Evolutionary conservation across 2,329 filamentous ascomycete genomes (phyloP), one percentile per base, ranked within the genome.

Genomic region (Elsinoe necatrix): DNA sequence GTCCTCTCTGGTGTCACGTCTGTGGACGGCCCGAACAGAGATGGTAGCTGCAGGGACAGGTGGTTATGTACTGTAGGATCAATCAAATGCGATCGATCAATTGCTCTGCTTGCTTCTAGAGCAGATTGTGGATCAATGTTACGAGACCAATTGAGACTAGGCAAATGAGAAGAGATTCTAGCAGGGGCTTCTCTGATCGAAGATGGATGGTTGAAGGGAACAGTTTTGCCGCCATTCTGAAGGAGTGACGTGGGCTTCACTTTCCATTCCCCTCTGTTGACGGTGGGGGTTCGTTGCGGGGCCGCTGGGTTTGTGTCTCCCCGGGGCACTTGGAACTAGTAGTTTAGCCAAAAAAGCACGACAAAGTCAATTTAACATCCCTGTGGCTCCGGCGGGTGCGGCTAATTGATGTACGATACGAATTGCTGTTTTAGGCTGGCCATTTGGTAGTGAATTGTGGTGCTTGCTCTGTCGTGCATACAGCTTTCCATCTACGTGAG

Each of bases 61-160:
- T 52, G 29, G 48, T 52, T 52, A 52, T 37, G 48, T 52, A 52
- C 37, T 37, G 48, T 52, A 52, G 48, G 48, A 39, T 37, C 29
- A 29, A 52, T 45, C 41, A 23, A n/a, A 45, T 45, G 41, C 4
- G 41, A 21, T 45, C 41, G 41, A 45, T 20, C 41, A 45, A 45
- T 45, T 21, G 20, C 18, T 27, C 23, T 45, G 45, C 48, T 39
- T 52, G 29, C 9, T 29, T 29, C 27, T 52, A 18, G 48, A 27
- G 48, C 16, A 11, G n/a, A 39, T 20, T 12, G 34, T 39, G 20
- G 23, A 14, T 31, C 27, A 29, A 29, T 29, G 27, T 20, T 9
- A 29, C 5, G 21, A 52, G 48, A 34, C 48, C 9, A 52, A 39
- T 52, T 9, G 31, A 37, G 48, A 9, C 21, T 52, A 52, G 48